Base-by-base conservation (phyloP, 1,284 basidiomycete species). In the Lignosus rhinocerotis region DNA sequence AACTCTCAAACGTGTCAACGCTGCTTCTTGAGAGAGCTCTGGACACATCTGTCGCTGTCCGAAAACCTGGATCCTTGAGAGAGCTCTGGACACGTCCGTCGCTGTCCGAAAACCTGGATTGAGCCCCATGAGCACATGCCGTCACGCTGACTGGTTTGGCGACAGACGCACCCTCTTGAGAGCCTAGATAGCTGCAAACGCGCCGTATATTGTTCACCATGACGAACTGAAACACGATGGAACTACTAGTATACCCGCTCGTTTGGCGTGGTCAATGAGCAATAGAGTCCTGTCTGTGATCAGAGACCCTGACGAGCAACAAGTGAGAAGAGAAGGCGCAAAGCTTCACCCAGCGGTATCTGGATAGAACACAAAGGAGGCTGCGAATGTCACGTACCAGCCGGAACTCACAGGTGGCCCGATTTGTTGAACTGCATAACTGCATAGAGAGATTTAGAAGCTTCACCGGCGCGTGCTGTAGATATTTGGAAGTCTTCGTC, bases 171-270 rank as follows among this genome's bases (percentile, higher is more conserved):
- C 84, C 54, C 73, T 72, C 53, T 83, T 81, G 6, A 93, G 78
- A 2, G 88, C 87, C 63, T 84, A 84, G 6, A 93, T 73, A 2
- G 89, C 85, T 0, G 85, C 83, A 7, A 92, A 80, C 1, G 85
- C 87, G 3, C 48, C 41, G 55, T 51, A 39, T 2, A 57, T 43
- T 34, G 56, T 11, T 30, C 32, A 9, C 43, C 10, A 30, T 2
- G 36, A 21, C n/a, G 36, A n/a, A 12, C 9, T 16, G 36, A 38
- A 16, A 38, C 9, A 10, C 11, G 36, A 39, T 39, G 6, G n/a
- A 8, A 21, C 88, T 82, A n/a, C n/a, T n/a, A n/a, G n/a, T n/a
- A 72, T 81, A 92, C 0, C 87, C 86, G 30, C 73, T 81, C 8
- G 75, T 77, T 90, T 89, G 42, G 85, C 88, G 42, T 17, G 17